These are phyloP conservation scores for Juglanconis sp. DNA, from an alignment of 2,329 filamentous ascomycete species.

Conservation along the genomic window DNA sequence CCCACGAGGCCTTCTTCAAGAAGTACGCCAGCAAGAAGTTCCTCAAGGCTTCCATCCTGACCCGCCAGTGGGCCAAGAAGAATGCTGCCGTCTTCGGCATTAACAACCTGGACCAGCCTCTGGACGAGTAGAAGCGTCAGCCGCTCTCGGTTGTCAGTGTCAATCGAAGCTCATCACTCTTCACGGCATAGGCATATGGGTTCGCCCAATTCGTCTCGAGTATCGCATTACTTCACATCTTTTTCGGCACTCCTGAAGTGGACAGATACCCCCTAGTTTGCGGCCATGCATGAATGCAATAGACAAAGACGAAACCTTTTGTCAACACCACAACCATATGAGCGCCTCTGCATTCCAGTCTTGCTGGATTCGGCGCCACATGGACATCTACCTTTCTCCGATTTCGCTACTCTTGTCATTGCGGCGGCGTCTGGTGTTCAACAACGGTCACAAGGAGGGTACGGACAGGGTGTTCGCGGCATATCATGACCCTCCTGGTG, in stretches of 20 bases:
- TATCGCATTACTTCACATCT: slow-evolving; percentile 6
- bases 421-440: slow-evolving; percentile 20
- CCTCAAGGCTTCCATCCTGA: slow-evolving; percentile 90
- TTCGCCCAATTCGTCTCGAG: slow-evolving; percentile 2
- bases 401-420: slow-evolving; percentile 19
- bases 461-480: slow-evolving; percentile 12
- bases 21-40: slow-evolving; percentile 99
- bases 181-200: background rate
- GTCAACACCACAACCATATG: slow-evolving; percentile 11
- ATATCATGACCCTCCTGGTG: slow-evolving; percentile 2
- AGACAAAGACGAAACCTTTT: slow-evolving; percentile 15
- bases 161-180: background rate
- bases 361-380: slow-evolving; percentile 9
- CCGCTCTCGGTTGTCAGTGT: background rate
- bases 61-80: slow-evolving; percentile 90
- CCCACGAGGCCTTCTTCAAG: slow-evolving; percentile 98
- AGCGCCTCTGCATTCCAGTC: slow-evolving; percentile 9
- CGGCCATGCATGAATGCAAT: slow-evolving; percentile 14
- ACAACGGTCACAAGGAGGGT: slow-evolving; percentile 10
- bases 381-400: slow-evolving; percentile 12
- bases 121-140: slow-evolving; percentile 48
- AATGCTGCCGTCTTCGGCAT: slow-evolving; percentile 59
- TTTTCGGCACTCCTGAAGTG: slow-evolving; percentile 7
- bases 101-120: slow-evolving; percentile 39
- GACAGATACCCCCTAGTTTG: slow-evolving; percentile 10